A percentile compares a stretch with the other conserved stretches of the same genome.
These are phyloP conservation scores for Xylariales sp. DNA, from an alignment of 2,329 filamentous ascomycete genomes.

Conservation along the genomic window DNA sequence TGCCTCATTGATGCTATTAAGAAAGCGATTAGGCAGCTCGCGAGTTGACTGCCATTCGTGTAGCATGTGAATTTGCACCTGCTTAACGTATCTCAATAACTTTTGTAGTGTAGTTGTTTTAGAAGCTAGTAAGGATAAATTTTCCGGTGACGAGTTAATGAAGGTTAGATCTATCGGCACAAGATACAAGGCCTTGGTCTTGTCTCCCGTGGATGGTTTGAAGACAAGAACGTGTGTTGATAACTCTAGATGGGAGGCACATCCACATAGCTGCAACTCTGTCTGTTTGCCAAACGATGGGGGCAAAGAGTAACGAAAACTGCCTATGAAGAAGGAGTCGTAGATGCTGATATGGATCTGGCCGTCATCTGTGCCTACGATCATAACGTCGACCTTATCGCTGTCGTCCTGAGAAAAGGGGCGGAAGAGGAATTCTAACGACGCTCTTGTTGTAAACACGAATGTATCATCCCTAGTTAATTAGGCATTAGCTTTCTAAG, in stretches of 20 bases:
- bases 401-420: constrained; percentile 71
- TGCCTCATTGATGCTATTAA: constrained; percentile 80
- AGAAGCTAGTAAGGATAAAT: constrained; percentile 84
- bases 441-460: constrained; percentile 76
- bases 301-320: constrained; percentile 63
- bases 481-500: constrained; percentile 36
- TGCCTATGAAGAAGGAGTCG: constrained; percentile 84
- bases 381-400: constrained; percentile 81
- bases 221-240: constrained; percentile 82
- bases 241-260: constrained; percentile 77
- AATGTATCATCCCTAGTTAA: constrained; percentile 64
- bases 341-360: constrained; percentile 83
- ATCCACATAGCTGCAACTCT: constrained; percentile 60
- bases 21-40: constrained; percentile 81
- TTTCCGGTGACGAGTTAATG: constrained; percentile 79
- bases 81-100: constrained; percentile 83
- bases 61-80: constrained; percentile 81
- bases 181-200: constrained; percentile 64
- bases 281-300: constrained; percentile 42
- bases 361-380: constrained; percentile 78
- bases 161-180: constrained; percentile 87
- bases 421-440: constrained; percentile 77
- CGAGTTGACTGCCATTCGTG: constrained; percentile 86
- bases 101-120: constrained; percentile 91
- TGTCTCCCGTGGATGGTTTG: constrained; percentile 55